Evolutionary conservation across 345 rosid genomes (phyloP).

Genomic region (Trapa bicornis): DNA sequence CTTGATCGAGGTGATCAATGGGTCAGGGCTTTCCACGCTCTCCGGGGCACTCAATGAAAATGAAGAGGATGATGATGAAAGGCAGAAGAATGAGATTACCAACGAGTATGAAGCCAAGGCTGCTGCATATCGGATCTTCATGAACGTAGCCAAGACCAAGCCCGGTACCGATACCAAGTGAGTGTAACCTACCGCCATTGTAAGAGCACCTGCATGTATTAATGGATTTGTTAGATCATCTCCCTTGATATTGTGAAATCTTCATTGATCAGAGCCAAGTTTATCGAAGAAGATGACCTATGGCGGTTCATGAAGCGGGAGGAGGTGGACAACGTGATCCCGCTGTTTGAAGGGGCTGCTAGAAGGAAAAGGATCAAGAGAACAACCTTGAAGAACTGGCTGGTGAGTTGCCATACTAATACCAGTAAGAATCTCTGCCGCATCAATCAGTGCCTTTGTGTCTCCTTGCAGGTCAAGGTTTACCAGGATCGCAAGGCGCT

Average conservation of each 20-base stretch:
- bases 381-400: constrained; percentile 45
- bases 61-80: constrained; percentile 30
- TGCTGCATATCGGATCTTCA: constrained; percentile 51
- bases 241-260: too few relatives aligned
- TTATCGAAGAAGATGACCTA: constrained; percentile 60
- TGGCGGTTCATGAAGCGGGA: constrained; percentile 49
- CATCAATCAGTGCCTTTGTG: background rate
- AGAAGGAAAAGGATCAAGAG: constrained; percentile 51
- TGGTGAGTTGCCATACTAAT: constrained; percentile 23
- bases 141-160: constrained; percentile 36
- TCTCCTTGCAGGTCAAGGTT: constrained; percentile 36
- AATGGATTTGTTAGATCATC: too few relatives aligned
- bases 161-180: constrained; percentile 27
- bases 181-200: constrained; percentile 9
- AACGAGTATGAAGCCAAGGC: constrained; percentile 58
- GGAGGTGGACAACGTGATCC: constrained; percentile 39
- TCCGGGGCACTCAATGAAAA: constrained; percentile 19
- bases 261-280: constrained; percentile 14
- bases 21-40: constrained; percentile 23
- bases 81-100: constrained; percentile 35
- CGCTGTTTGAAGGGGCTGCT: constrained; percentile 37
- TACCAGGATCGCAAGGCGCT: constrained; percentile 45
- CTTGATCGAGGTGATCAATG: constrained; percentile 32
- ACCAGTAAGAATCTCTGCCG: too few relatives aligned
- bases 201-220: too few relatives aligned